Evolutionary conservation across 257 asterid species (phyloP), one percentile per base, ranked within the genome.

Genomic region (Ballota nigra): DNA sequence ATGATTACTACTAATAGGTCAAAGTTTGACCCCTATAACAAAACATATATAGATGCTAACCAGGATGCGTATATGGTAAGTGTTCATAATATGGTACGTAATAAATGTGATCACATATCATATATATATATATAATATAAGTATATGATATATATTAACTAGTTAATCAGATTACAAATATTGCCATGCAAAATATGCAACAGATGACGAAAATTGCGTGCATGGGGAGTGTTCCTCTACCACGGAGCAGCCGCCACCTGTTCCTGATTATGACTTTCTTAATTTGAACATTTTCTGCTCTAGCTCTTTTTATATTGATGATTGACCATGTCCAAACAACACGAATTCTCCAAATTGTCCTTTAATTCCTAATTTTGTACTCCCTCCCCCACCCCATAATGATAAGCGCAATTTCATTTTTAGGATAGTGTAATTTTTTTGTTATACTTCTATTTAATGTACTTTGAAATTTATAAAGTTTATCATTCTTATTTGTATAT

Each of bases 151-250:
- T 6, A 33, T 4, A 3, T 33, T 33, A 38, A 38, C 4, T 38
- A 8, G 1, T 33, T 6, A 26, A 0, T 5, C 5, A 47, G 7
- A n/a, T 49, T 64, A 45, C 1, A 40, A 63, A 20, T 55, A 9
- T 78, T 40, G 58, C 84, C 87, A 79, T 82, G 88, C 85, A 81
- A 71, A 77, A 33, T 66, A 73, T 76, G 77, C 73, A 69, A 79
- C 59, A 45, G 74, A 68, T 86, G 91, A 86, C 89, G 90, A 77
- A 69, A 73, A 57, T 78, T 80, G 92, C 92, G 89, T 88, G 91
- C 89, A 73, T 75, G 85, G 78, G 20, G 64, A 47, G 86, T 43
- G 71, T 77, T 36, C 80, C 79, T 75, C 82, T 34, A 24, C 86
- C 79, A 78, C 33, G 64, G n/a, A 62, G 40, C 79, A 81, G 82